These are phyloP conservation scores for Populus hybrid DNA, from an alignment of 441 rosid species.

Conservation along the genomic window DNA sequence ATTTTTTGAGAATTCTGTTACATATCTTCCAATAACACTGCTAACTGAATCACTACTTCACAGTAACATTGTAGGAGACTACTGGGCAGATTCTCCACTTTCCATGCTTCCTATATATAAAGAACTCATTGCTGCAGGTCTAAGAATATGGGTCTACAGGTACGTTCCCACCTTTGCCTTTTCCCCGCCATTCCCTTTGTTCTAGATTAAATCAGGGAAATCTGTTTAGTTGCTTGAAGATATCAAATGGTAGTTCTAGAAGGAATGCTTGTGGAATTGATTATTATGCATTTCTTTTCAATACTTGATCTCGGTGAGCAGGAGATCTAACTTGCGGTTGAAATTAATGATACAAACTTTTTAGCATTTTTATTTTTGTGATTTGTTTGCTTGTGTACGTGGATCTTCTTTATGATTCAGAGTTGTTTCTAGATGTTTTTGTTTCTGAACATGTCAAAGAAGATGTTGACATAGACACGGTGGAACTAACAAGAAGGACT, in stretches of 20 bases:
- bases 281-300: not conserved
- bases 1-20: not conserved
- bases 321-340: not conserved
- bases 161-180: conserved; percentile 19
- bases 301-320: not conserved
- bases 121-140: conserved; percentile 77
- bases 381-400: not conserved
- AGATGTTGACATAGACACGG: not conserved
- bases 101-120: conserved; percentile 92
- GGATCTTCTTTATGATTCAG: not conserved
- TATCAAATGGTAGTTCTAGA: not conserved
- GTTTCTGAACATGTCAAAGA: not conserved
- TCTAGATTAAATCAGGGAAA: not conserved
- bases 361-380: not conserved
- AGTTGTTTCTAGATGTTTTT: not conserved
- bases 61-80: conserved; percentile 59
- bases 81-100: conserved; percentile 83
- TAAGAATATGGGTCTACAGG: conserved; percentile 90
- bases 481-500: not conserved
- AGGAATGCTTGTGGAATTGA: not conserved
- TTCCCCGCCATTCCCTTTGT: not conserved
- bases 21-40: not conserved
- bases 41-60: conserved; percentile 9
- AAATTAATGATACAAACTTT: not conserved
- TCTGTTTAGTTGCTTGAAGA: not conserved